Conservation (phyloP, 805 yeast genomes). For the Scheffersomyces amazonensis region DNA sequence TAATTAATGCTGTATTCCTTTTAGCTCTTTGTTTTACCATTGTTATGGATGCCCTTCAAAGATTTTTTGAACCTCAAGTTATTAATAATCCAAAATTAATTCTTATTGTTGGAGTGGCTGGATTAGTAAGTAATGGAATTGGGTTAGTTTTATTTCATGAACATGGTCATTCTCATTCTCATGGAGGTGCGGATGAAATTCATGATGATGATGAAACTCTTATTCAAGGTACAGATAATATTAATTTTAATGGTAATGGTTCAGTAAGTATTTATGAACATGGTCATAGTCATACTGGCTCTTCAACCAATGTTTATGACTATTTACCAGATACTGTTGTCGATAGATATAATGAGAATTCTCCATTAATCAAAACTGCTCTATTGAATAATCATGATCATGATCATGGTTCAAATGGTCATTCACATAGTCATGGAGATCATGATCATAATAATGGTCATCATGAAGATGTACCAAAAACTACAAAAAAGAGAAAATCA, state of each 20-base stretch:
- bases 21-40: slow-evolving; percentile 91
- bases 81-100: slow-evolving; percentile 83
- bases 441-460: slow-evolving; percentile 5
- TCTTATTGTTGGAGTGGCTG: slow-evolving; percentile 77
- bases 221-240: neutral
- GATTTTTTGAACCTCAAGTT: slow-evolving; percentile 77
- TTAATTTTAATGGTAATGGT: neutral
- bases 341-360: slow-evolving; percentile 35
- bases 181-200: slow-evolving; percentile 22
- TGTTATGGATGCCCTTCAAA: slow-evolving; percentile 86
- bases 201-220: neutral
- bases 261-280: neutral
- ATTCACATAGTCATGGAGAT: slow-evolving; percentile 2
- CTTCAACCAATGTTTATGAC: slow-evolving; percentile 27
- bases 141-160: slow-evolving; percentile 91
- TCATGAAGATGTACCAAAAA: slow-evolving; percentile 5
- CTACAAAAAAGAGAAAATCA: slow-evolving; percentile 45
- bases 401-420: neutral
- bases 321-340: slow-evolving; percentile 49
- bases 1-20: slow-evolving; percentile 88
- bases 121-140: slow-evolving; percentile 74
- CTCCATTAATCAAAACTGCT: slow-evolving; percentile 25
- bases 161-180: slow-evolving; percentile 47
- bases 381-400: slow-evolving; percentile 4
- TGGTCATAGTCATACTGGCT: slow-evolving; percentile 25